Base-by-base conservation (phyloP, 192 early-diverging fungal genomes). In the Coemansia sp. region DNA sequence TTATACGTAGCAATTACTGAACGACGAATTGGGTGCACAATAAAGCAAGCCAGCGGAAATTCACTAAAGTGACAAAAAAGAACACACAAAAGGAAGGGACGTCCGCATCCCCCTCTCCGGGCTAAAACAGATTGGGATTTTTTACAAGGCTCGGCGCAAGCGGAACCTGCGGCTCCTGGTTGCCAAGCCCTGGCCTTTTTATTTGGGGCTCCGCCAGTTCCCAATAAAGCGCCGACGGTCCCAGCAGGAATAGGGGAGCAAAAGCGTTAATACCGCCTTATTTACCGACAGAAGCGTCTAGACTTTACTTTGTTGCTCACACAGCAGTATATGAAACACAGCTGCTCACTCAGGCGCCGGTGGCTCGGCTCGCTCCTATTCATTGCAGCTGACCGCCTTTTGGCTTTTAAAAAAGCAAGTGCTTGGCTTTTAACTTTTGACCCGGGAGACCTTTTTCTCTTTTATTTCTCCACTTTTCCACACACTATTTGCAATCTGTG, bases 221-320 rank as follows among this genome's bases (percentile, higher is more conserved):
- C 41, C 41, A 45, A 15, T 45, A 45, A 45, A 15, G 41, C 41
- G 5, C 14, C 11, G 41, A n/a, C 41, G 41, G 41, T 45, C 41
- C 41, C 41, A n/a, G 14, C 41, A 12, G 41, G 41, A 45, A 45
- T 45, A n/a, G 41, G 41, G 41, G 41, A 10, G 41, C 15, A 45
- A 35, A 35, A 35, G 32, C 32, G 32, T 35, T 35, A 35, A 35
- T 35, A 35, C 32, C 32, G 32, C 32, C 32, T 8, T 35, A 35
- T 35, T 35, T 35, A 35, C 32, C 32, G 32, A 35, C 32, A 7
- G 32, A 35, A 35, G 32, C 6, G 41, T 45, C 41, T 45, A n/a
- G 41, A 45, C 41, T 45, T n/a, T 12, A 12, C 41, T n/a, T 52
- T 52, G 50, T 6, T 23, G 50, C 50, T 52, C 50, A 52, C 23